Base-by-base conservation (phyloP, 139 green algal species). In the Asterochloris sp. region DNA sequence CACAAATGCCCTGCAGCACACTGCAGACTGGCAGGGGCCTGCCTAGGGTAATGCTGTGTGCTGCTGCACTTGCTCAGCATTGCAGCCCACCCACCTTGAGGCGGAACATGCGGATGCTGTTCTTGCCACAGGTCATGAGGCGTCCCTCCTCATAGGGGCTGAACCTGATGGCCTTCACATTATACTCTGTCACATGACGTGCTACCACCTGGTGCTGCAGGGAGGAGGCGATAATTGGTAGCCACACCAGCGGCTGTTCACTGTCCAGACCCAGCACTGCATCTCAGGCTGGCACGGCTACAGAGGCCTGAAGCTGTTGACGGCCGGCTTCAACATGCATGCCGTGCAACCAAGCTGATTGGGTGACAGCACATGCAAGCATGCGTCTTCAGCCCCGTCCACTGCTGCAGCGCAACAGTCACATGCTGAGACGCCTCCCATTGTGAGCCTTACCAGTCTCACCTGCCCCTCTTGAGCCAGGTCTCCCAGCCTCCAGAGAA, bases 61-160 rank as follows among this genome's bases (percentile, higher is more conserved):
- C 66, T 73, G 66, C 66, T 24, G 66, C 66, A 73, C 66, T 73
- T 21, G 66, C 38, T 66, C n/a, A 8, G 0, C 16, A 61, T 2
- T 13, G 23, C 28, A 76, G 26, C 12, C 13, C 17, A 74, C 11
- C 11, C 26, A 81, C 84, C 79, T 93, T 94, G 60, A 96, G 89
- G 27, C 93, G 88, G 83, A 94, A 95, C 47, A 92, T 84, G 78
- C 94, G 89, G 61, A 97, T 90, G 84, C 82, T 92, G 87, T 96
- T 91, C 19, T 88, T 85, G n/a, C 89, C 90, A 64, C 91, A 92
- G 0, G 90, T 94, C 78, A 97, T 83, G 14, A 97, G 79, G 66
- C 88, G 85, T 60, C 93, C 90, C 38, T 91, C 84, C 85, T 96
- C 90, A 83, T 91, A 94, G 0, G 89, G 86, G 47, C 82, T 89